Evolutionary conservation across 2,329 filamentous ascomycete species (phyloP).

Genomic region (Sarocladium strictum): DNA sequence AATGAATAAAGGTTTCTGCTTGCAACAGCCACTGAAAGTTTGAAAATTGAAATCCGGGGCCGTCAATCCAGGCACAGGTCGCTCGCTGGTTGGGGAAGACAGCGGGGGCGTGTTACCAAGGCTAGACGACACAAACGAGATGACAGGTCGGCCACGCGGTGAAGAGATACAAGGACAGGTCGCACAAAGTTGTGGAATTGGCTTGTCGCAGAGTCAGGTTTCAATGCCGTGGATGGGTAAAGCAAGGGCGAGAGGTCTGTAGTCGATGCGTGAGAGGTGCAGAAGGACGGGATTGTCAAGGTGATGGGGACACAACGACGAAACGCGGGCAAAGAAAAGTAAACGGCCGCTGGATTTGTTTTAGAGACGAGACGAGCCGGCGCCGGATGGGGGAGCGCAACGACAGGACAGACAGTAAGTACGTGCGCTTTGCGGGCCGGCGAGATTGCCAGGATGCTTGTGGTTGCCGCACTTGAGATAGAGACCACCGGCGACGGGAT

Average conservation of each 20-base stretch:
- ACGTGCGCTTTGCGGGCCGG: constrained; percentile 1
- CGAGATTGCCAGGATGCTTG: constrained; percentile 2
- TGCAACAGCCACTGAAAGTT: not conserved
- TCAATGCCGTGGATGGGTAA: not conserved
- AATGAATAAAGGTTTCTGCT: not conserved
- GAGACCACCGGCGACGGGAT: constrained; percentile 4
- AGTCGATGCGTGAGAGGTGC: not conserved
- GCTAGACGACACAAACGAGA: constrained; percentile 1
- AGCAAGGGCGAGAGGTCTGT: too few species aligned
- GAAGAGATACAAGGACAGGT: not conserved
- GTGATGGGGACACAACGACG: not conserved
- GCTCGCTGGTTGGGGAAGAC: not conserved
- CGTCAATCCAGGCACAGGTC: constrained; percentile 2
- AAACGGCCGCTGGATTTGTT: not conserved
- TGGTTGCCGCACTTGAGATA: constrained; percentile 6
- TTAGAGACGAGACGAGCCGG: constrained; percentile 8
- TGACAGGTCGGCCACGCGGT: constrained; percentile 6
- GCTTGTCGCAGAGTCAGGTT: constrained; percentile 1
- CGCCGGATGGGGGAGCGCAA: constrained; percentile 1
- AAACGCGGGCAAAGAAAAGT: not conserved
- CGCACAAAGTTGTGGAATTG: constrained; percentile 3
- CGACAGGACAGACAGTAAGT: not conserved
- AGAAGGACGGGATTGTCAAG: not conserved
- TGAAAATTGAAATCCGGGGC: constrained; percentile 4
- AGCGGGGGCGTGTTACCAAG: constrained; percentile 1